Evolutionary conservation across 768 basidiomycete genomes (phyloP).

Genomic region (Chalciporus sphaerocephalus): DNA sequence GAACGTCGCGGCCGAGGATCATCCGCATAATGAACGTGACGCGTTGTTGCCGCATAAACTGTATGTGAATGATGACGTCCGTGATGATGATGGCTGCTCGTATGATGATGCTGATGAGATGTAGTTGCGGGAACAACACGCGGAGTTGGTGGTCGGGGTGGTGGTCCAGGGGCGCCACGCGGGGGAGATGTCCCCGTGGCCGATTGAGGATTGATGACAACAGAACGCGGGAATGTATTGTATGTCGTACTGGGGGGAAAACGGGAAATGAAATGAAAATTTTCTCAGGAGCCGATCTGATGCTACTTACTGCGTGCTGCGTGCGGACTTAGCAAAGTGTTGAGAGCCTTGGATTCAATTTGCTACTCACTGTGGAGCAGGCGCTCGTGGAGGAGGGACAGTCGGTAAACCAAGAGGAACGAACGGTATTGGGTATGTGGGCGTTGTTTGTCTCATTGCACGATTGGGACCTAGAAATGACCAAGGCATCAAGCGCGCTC

Average conservation of each 20-base stretch:
- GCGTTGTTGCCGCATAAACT: constrained; percentile 15
- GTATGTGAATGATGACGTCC: constrained; percentile 5
- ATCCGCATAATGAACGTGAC: constrained; percentile 27
- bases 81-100: constrained; percentile 1
- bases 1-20: constrained; percentile 10
- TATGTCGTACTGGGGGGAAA: constrained; percentile 17
- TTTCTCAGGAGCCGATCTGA: constrained; percentile 5
- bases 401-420: constrained; percentile 17
- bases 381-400: constrained; percentile 13
- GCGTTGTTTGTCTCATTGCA: constrained; percentile 14
- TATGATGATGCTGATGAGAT: constrained; percentile 8
- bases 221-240: constrained; percentile 28
- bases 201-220: constrained; percentile 2
- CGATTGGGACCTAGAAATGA: neutral
- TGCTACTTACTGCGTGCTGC: constrained; percentile 25
- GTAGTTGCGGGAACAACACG: neutral
- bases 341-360: neutral
- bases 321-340: constrained; percentile 3
- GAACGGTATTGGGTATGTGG: constrained; percentile 16
- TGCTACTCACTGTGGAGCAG: constrained; percentile 19
- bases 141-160: constrained; percentile 2
- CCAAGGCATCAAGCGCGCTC: neutral
- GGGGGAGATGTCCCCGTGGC: neutral
- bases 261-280: constrained; percentile 10
- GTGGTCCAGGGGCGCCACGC: neutral